Conservation (phyloP, 1,139 yeast genomes). For the Tardiomyces blankii region DNA sequence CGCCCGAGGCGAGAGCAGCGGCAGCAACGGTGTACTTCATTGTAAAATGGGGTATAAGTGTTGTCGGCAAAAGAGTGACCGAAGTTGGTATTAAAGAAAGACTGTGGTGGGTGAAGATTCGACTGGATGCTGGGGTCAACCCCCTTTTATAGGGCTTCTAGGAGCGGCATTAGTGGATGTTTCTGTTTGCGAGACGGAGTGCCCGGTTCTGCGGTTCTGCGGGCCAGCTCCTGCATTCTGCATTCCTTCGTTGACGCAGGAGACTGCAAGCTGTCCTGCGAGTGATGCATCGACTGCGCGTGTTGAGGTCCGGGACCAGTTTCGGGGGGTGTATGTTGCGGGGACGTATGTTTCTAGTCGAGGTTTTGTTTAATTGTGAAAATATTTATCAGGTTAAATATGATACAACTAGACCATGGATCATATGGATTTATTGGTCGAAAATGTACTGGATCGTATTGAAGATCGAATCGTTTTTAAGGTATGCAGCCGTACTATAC, state of each 20-base stretch:
- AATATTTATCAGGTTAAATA: too few species aligned
- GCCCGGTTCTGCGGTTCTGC: neutral
- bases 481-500: too few species aligned
- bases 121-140: neutral
- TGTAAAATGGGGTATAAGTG: neutral
- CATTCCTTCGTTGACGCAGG: neutral
- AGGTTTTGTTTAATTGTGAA: too few species aligned
- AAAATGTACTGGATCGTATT: too few species aligned
- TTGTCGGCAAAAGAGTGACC: conserved; percentile 1
- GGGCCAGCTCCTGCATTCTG: neutral
- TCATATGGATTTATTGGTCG: too few species aligned
- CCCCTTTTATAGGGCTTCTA: neutral
- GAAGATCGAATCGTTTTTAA: too few species aligned
- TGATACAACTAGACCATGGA: too few species aligned
- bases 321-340: too few species aligned
- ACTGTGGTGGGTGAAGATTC: conserved; percentile 1
- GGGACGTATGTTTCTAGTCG: too few species aligned
- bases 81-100: conserved; percentile 3
- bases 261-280: neutral
- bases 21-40: conserved; percentile 4
- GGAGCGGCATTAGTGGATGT: neutral
- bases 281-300: too few species aligned
- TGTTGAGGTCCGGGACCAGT: too few species aligned
- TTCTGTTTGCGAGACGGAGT: neutral
- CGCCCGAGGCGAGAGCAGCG: conserved; percentile 10